Base-by-base conservation (phyloP, 2,329 filamentous ascomycete species). In the Aspergillus amoenus region DNA sequence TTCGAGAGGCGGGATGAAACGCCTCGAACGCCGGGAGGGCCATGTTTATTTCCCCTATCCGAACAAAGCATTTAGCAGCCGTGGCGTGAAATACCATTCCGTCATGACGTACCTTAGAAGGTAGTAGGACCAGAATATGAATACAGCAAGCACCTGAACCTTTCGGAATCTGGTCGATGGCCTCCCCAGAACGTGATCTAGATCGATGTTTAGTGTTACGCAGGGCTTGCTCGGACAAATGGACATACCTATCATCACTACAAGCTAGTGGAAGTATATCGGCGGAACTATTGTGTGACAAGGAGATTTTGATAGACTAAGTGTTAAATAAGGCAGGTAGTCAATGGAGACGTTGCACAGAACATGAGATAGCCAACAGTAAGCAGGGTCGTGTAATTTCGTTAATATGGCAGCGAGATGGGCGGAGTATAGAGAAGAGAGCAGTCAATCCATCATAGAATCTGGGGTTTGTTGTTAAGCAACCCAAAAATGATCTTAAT, bases 121-220 rank as follows among this genome's bases (percentile, higher is more conserved):
- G 72, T 97, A 97, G 46, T 88, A 77, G 5, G 89, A 89, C 94
- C 94, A 99, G 70, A 97, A 94, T 0, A 90, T 87, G 55, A 97
- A 83, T 13, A 97, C 94, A 21, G 89, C 88, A 64, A 97, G 84
- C 66, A 99, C 92, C 75, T 97, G 93, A 50, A 95, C 88, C 69
- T 95, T 91, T 62, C 93, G 87, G 69, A 95, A 96, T 78, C 93
- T 90, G 69, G 90, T 87, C 59, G 93, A 97, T 34, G 93, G 93
- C 63, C 91, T 87, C 61, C 93, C 93, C 48, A 97, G 81, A 56
- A 97, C 89, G 81, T 97, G 93, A 76, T 97, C 93, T 86, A 52
- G 21, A 41, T 9, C 37, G 15, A 22, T 44, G 34, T 4, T 58
- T 49, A 58, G 48, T 46, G 43, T 41, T 18, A 58, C 55, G 7